A percentile compares a stretch with the other conserved stretches of the same genome.
These are phyloP conservation scores for Phytopythium helicoides DNA, from an alignment of 352 stramenopile genomes.

Conservation along the genomic window DNA sequence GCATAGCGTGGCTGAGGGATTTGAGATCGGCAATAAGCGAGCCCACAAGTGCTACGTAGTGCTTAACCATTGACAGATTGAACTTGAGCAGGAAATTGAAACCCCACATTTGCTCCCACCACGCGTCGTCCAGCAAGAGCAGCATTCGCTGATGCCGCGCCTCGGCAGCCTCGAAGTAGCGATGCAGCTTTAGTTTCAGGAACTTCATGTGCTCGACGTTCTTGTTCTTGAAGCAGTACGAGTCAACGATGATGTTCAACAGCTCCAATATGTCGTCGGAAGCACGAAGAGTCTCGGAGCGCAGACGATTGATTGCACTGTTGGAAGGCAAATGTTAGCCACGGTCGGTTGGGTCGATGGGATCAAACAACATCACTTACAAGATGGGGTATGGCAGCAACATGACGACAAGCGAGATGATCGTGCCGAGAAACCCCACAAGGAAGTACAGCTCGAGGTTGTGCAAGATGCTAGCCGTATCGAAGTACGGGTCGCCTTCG, in stretches of 20 bases:
- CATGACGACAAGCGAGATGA: slow-evolving; percentile 71
- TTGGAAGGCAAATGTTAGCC: neutral
- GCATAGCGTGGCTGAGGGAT: slow-evolving; percentile 73
- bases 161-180: slow-evolving; percentile 57
- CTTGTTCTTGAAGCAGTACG: slow-evolving; percentile 88
- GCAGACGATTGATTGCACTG: slow-evolving; percentile 57
- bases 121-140: slow-evolving; percentile 64
- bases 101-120: slow-evolving; percentile 80
- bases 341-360: too few species aligned
- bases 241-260: slow-evolving; percentile 80
- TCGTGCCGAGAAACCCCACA: slow-evolving; percentile 65
- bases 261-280: slow-evolving; percentile 65
- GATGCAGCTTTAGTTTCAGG: slow-evolving; percentile 61
- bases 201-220: slow-evolving; percentile 85
- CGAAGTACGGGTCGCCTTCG: slow-evolving; percentile 41
- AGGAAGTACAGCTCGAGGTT: slow-evolving; percentile 78
- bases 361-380: slow-evolving; percentile 27
- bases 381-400: slow-evolving; percentile 80
- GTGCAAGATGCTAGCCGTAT: slow-evolving; percentile 58
- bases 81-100: slow-evolving; percentile 69
- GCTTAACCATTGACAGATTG: slow-evolving; percentile 66
- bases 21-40: slow-evolving; percentile 66
- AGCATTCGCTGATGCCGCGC: slow-evolving; percentile 58
- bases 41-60: slow-evolving; percentile 59
- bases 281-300: slow-evolving; percentile 40